These are phyloP conservation scores for Aspergillus puulaauensis DNA, from an alignment of 2,329 filamentous ascomycete genomes.

Conservation along the genomic window DNA sequence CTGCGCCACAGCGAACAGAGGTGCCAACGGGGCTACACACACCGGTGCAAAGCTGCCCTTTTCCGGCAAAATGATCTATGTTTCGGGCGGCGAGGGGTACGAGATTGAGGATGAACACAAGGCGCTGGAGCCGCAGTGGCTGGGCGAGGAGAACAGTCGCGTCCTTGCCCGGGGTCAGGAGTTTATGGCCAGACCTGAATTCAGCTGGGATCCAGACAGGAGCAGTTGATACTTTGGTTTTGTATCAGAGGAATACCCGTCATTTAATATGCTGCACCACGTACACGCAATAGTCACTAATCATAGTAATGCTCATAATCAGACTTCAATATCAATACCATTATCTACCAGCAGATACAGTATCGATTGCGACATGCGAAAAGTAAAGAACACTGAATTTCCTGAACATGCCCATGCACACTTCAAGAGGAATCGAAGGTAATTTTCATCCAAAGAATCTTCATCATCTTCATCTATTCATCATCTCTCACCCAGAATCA, in stretches of 20 bases:
- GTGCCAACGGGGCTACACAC: background rate
- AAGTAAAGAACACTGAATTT: too few species aligned
- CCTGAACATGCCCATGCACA: too few species aligned
- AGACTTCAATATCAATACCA: too few species aligned
- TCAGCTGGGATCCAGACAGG: slow-evolving; percentile 1
- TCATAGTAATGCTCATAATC: background rate
- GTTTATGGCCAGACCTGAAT: background rate
- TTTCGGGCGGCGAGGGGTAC: slow-evolving; percentile 1
- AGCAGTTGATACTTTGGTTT: background rate
- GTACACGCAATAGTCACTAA: background rate
- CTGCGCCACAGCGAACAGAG: slow-evolving; percentile 1
- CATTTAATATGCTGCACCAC: too few species aligned
- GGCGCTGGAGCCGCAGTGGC: background rate
- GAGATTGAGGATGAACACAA: slow-evolving; percentile 3
- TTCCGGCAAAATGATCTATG: slow-evolving; percentile 3
- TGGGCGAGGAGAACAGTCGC: background rate
- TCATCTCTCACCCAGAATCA: too few species aligned
- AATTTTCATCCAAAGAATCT: too few species aligned
- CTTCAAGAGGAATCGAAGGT: too few species aligned
- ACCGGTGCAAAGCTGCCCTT: background rate
- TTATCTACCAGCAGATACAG: too few species aligned
- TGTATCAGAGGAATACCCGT: too few species aligned
- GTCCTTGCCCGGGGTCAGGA: background rate
- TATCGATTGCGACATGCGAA: too few species aligned
- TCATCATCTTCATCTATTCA: too few species aligned